Evolutionary conservation across 805 yeast species (phyloP).

Genomic region (Lipomyces oligophaga): DNA sequence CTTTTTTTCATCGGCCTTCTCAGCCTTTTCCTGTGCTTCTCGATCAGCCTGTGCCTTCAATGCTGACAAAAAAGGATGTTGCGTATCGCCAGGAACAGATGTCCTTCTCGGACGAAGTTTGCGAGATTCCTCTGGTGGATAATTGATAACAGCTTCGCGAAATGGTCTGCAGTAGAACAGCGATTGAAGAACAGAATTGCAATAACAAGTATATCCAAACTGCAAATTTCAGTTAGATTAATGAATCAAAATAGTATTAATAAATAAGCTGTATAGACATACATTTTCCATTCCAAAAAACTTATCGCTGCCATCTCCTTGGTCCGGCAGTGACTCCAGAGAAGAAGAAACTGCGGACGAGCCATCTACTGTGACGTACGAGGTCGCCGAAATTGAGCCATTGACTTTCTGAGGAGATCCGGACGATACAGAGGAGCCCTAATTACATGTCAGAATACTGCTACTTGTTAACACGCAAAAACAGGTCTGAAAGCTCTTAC

Average conservation of each 20-base stretch:
- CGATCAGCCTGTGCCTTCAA: slow-evolving; percentile 18
- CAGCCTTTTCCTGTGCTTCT: slow-evolving; percentile 22
- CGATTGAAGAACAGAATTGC: slow-evolving; percentile 88
- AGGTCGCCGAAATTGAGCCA: neutral
- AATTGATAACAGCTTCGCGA: slow-evolving; percentile 51
- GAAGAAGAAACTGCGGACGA: neutral
- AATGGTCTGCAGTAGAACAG: slow-evolving; percentile 71
- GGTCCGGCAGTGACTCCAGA: neutral
- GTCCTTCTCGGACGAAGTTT: slow-evolving; percentile 19
- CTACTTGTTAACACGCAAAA: too few species aligned
- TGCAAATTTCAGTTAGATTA: neutral
- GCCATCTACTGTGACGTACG: neutral
- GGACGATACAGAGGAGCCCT: too few species aligned
- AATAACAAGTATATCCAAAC: slow-evolving; percentile 80
- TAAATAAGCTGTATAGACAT: neutral
- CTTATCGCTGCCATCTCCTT: slow-evolving; percentile 32
- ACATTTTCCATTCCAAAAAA: slow-evolving; percentile 44
- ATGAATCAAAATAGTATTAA: neutral
- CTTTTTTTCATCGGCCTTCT: slow-evolving; percentile 1
- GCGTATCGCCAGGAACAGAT: slow-evolving; percentile 15
- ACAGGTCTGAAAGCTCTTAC: too few species aligned
- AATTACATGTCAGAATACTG: too few species aligned
- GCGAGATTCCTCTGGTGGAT: slow-evolving; percentile 39
- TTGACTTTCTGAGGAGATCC: neutral
- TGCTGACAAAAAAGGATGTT: slow-evolving; percentile 23